Conservation (phyloP, 2,329 filamentous ascomycete genomes). For the Ophiostoma pallidulum region DNA sequence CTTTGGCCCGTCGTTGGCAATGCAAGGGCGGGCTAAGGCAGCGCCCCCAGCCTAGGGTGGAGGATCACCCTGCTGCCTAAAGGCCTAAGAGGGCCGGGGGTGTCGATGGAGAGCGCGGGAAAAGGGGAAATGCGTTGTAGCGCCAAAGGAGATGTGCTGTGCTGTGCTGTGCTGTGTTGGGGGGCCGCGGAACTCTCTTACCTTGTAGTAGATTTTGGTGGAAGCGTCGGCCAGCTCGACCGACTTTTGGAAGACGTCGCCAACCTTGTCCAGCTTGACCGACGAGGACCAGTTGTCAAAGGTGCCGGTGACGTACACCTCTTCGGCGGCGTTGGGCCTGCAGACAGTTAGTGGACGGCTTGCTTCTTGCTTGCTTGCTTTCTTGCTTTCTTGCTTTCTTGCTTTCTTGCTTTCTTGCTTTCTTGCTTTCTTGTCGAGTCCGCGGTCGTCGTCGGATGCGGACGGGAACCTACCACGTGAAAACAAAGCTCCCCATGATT, state of each 20-base stretch:
- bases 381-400: too few relatives aligned
- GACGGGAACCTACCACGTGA: constrained; percentile 54
- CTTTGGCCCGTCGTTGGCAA: too few relatives aligned
- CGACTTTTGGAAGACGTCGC: constrained; percentile 66
- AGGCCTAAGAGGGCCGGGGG: neutral
- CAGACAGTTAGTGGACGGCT: neutral
- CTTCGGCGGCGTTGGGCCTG: constrained; percentile 75
- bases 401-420: neutral
- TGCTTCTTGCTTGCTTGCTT: too few relatives aligned
- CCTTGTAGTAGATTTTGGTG: constrained; percentile 90
- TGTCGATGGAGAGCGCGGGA: neutral
- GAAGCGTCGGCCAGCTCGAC: constrained; percentile 58
- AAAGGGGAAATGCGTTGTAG: too few relatives aligned
- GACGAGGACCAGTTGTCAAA: constrained; percentile 93
- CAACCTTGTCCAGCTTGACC: constrained; percentile 69
- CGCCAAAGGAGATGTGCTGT: too few relatives aligned
- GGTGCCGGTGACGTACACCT: constrained; percentile 90
- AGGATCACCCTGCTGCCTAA: neutral
- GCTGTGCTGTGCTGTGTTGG: too few relatives aligned
- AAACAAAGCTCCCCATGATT: constrained; percentile 57
- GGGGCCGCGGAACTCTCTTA: too few relatives aligned
- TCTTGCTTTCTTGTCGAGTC: neutral
- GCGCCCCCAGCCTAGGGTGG: too few relatives aligned
- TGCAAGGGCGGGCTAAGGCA: neutral
- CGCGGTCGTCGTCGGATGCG: neutral